Evolutionary conservation across 306 rosid species (phyloP).

Genomic region (Morella rubra): DNA sequence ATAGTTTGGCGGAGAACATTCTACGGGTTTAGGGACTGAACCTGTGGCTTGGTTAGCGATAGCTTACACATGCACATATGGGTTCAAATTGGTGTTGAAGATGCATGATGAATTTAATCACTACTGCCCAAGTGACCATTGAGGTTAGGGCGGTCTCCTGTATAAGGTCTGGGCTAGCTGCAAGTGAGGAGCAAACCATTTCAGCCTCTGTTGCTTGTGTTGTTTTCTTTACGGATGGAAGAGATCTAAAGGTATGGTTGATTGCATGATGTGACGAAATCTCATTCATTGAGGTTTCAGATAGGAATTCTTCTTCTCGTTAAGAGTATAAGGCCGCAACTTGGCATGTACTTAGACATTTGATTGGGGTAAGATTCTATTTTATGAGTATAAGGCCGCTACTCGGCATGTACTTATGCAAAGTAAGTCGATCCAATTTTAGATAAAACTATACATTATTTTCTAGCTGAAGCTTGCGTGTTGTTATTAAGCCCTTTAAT

Average conservation of each 20-base stretch:
- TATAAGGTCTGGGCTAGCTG: too few species aligned
- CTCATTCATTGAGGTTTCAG: not conserved
- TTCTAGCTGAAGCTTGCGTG: too few species aligned
- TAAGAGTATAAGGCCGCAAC: not conserved
- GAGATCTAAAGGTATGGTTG: constrained; percentile 13
- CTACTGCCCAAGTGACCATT: not conserved
- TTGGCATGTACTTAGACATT: not conserved
- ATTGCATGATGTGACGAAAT: not conserved
- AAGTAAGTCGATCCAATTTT: too few species aligned
- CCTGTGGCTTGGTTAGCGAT: not conserved
- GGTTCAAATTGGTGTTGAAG: not conserved
- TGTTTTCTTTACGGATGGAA: not conserved
- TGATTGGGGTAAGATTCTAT: too few species aligned
- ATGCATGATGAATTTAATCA: not conserved
- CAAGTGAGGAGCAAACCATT: not conserved
- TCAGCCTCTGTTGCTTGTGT: not conserved
- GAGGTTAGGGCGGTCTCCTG: not conserved
- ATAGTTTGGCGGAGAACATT: not conserved
- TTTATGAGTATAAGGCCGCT: too few species aligned
- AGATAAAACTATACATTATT: too few species aligned
- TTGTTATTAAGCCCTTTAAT: too few species aligned
- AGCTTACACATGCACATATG: not conserved
- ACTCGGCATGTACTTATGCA: too few species aligned
- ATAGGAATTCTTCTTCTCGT: not conserved
- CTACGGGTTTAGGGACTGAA: not conserved